Evolutionary conservation across 2,329 filamentous ascomycete species (phyloP).

Genomic region (Fusarium sp.): DNA sequence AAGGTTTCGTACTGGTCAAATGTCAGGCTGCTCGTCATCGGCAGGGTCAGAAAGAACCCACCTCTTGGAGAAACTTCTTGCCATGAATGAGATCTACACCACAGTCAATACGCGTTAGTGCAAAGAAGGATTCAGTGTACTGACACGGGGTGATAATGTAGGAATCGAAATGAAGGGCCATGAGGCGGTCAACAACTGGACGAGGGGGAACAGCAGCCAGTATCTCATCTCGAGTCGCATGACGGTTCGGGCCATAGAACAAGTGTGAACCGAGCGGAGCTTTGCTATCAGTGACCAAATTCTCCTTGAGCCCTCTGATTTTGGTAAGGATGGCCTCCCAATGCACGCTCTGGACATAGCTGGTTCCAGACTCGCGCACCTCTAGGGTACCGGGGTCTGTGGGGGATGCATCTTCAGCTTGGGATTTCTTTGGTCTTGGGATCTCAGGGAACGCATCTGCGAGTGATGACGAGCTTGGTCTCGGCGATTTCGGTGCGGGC

Average conservation of each 20-base stretch:
- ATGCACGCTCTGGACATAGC: conserved; percentile 29
- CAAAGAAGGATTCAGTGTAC: conserved; percentile 3
- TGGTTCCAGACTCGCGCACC: conserved; percentile 21
- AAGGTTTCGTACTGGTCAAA: conserved; percentile 24
- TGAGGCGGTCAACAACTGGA: conserved; percentile 28
- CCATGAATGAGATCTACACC: conserved; percentile 23
- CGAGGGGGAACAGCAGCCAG: conserved; percentile 26
- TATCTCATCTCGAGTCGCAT: conserved; percentile 27
- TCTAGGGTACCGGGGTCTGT: conserved; percentile 25
- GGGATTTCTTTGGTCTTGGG: conserved; percentile 3
- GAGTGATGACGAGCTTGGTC: conserved; percentile 12
- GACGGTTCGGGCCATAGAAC: conserved; percentile 27
- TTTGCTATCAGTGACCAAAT: conserved; percentile 19
- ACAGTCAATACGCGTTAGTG: conserved; percentile 13
- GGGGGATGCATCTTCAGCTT: conserved; percentile 12
- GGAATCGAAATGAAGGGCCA: conserved; percentile 28
- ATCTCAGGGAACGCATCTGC: conserved; percentile 9
- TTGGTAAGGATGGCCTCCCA: conserved; percentile 32
- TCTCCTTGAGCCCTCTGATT: conserved; percentile 28
- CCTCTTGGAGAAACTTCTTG: conserved; percentile 29
- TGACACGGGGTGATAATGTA: conserved; percentile 27
- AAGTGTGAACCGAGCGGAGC: conserved; percentile 20
- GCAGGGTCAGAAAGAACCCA: conserved; percentile 4
- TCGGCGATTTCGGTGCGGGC: conserved; percentile 7
- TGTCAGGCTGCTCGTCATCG: conserved; percentile 17